Evolutionary conservation across 202 grass and related monocot genomes (phyloP).

Genomic region (Setaria italica): DNA sequence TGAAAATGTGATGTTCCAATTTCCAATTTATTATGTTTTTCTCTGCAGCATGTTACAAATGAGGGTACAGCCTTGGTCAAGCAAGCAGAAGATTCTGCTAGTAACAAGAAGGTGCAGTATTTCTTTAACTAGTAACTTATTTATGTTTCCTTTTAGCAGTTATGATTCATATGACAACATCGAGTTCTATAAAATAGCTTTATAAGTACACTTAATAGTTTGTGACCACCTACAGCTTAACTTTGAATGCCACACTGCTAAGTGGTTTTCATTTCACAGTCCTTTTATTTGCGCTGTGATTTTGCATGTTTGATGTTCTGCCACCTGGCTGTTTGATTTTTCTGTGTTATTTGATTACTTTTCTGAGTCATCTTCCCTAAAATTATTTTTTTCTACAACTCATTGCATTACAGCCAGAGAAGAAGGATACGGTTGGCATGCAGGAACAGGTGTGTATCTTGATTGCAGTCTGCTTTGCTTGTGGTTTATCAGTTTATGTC

Average conservation of each 20-base stretch:
- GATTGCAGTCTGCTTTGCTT: slow-evolving; percentile 1
- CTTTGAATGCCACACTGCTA: neutral
- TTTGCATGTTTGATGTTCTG: neutral
- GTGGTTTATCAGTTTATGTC: neutral
- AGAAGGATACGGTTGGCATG: slow-evolving; percentile 85
- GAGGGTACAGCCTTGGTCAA: slow-evolving; percentile 92
- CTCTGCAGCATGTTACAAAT: slow-evolving; percentile 78
- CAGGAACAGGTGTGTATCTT: slow-evolving; percentile 86
- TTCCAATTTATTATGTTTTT: slow-evolving; percentile 35
- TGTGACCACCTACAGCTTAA: neutral
- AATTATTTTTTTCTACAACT: neutral
- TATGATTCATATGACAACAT: neutral
- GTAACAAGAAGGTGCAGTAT: slow-evolving; percentile 79
- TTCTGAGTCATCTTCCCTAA: neutral
- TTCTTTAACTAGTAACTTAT: slow-evolving; percentile 30
- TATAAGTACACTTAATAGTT: neutral
- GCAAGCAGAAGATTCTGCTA: slow-evolving; percentile 96
- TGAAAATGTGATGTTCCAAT: neutral
- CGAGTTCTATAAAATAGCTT: neutral
- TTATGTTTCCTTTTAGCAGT: neutral
- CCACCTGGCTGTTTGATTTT: slow-evolving; percentile 7
- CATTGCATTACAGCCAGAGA: slow-evolving; percentile 64
- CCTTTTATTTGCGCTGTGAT: neutral
- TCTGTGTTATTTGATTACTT: slow-evolving; percentile 11
- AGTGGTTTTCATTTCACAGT: neutral